Evolutionary conservation across 306 rosid species (phyloP), one percentile per base, ranked within the genome.

Genomic region (Cicer arietinum): DNA sequence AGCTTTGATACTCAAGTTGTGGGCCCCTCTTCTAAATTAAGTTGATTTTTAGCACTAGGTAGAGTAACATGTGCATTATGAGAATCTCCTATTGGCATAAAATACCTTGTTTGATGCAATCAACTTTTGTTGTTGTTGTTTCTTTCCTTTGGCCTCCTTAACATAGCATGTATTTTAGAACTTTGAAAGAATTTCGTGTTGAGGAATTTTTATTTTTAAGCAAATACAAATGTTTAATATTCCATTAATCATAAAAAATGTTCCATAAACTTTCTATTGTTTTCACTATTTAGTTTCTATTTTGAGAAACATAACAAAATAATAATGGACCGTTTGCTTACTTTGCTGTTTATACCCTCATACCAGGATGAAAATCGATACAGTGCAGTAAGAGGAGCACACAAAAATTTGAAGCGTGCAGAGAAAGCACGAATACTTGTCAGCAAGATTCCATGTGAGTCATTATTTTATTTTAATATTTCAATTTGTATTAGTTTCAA

Each of bases 301-400:
- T 75, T 62, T 25, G 14, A 63, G 52, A 37, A 47, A 11, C 5
- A 44, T 42, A 25, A 10, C 62, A 7, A 39, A 61, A 57, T 50
- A 3, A 30, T 30, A 30, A 47, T 52, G 47, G 11, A 47, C 51
- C 43, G 12, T 76, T 47, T 71, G 51, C 37, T 20, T 79, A 18
- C 70, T 39, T 56, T 77, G 18, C 52, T 60, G 11, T 58, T 74
- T 85, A 40, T 56, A 44, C 18, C 58, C 53, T 58, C 37, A 57
- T 74, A 45, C 75, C 82, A 91, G 98, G 98, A 94, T 82, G 91
- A 88, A 84, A 94, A 94, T 79, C 89, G 98, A 42, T 94, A 89
- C 44, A 91, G 84, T 75, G 96, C 96, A 13, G 94, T 93, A 75
- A 84, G 90, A 87, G 98, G 98, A 80, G 98, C 94, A 0, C 98